Evolutionary conservation across 1,139 yeast species (phyloP).

Genomic region (Debaryomycetaceae sp.): DNA sequence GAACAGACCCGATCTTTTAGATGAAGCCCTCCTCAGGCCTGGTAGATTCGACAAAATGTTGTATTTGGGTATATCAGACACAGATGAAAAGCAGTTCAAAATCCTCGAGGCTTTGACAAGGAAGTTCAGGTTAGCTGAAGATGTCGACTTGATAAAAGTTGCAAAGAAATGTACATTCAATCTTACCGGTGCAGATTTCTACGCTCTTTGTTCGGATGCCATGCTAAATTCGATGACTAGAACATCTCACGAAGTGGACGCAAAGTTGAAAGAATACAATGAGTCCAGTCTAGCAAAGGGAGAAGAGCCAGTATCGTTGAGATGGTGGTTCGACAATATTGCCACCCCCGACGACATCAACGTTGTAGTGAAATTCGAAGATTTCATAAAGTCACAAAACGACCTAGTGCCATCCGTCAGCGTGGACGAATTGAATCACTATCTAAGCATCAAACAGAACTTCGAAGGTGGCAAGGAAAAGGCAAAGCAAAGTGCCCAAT

Average conservation of each 20-base stretch:
- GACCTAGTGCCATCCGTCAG: slow-evolving; percentile 84
- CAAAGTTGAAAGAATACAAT: slow-evolving; percentile 56
- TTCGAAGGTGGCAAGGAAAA: slow-evolving; percentile 61
- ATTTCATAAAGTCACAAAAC: slow-evolving; percentile 68
- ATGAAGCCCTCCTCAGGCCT: slow-evolving; percentile 90
- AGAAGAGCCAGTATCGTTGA: slow-evolving; percentile 48
- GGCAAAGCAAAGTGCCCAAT: slow-evolving; percentile 10
- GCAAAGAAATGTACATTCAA: slow-evolving; percentile 80
- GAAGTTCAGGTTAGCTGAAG: slow-evolving; percentile 62
- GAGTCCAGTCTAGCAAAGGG: slow-evolving; percentile 21
- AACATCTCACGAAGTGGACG: slow-evolving; percentile 74
- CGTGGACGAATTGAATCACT: slow-evolving; percentile 80
- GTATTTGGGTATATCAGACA: slow-evolving; percentile 88
- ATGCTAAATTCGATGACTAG: slow-evolving; percentile 95
- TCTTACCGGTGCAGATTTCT: slow-evolving; percentile 96
- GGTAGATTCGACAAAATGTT: slow-evolving; percentile 96
- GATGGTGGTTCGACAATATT: slow-evolving; percentile 91
- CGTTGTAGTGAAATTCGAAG: slow-evolving; percentile 67
- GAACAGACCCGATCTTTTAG: slow-evolving; percentile 89
- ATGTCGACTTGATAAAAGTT: slow-evolving; percentile 57
- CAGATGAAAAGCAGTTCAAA: slow-evolving; percentile 82
- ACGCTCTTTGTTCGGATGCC: slow-evolving; percentile 91
- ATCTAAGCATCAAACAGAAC: slow-evolving; percentile 67
- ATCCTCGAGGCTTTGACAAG: slow-evolving; percentile 86
- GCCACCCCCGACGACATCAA: slow-evolving; percentile 65